Base-by-base conservation (phyloP, 176 grass and related monocot species). In the Chloris gayana region DNA sequence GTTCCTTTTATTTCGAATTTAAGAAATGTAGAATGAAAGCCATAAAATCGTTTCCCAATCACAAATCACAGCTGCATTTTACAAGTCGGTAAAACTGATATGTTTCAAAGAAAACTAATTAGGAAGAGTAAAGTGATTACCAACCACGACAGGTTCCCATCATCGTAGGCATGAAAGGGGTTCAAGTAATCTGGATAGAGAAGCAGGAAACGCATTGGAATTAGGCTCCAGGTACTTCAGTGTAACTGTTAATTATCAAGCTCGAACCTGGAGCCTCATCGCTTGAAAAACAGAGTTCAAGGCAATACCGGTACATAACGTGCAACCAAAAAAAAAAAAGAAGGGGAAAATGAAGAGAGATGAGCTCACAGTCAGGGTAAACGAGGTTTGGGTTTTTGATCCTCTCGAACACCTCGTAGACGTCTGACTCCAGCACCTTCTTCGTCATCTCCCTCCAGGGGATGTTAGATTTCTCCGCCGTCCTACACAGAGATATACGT, bases 61-160 rank as follows among this genome's bases (percentile, higher is more conserved):
- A 24, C 11, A 56, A 25, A 39, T 29, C 26, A 26, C 9, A 14
- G n/a, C 19, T 39, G 21, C 51, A 39, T 17, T 19, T 74, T 75
- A 58, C 17, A 45, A 14, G 3, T 67, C 12, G 30, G 41, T 6
- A 29, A 2, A 27, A 25, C 5, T 60, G 19, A 24, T 54, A 18
- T 22, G 4, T 57, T 39, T 1, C 24, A 7, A 80, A 21, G 11
- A 32, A 56, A 19, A 29, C 7, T n/a, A n/a, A n/a, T n/a, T 67
- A n/a, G 6, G 29, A 27, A 29, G n/a, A 56, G 32, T 42, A 25
- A 68, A 46, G 11, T 37, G 37, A 53, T 76, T 93, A 97, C 94
- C 94, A 97, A 84, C 94, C 91, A 97, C n/a, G 94, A 97, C 67
- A 93, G 83, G 67, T 97, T 97, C 30, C 91, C 94, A 72, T 97